phyloP scores from a whole-genome alignment of 192 early-diverging fungal species.

The Coemansia guatemalensis region DNA sequence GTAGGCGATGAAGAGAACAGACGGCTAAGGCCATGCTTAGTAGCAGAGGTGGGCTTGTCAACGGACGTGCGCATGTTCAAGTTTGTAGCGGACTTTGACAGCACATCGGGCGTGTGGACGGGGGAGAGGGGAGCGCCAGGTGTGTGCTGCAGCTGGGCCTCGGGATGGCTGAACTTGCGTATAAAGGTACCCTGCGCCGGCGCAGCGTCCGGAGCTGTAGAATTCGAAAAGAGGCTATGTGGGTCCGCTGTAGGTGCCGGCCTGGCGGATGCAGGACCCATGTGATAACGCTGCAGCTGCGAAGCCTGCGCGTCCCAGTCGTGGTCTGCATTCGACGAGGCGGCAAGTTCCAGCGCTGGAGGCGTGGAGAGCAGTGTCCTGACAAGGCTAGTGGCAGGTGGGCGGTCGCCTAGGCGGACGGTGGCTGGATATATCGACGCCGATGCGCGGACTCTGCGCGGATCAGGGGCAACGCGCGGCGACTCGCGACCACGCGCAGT shows the following conservation, averaged over 20 bases:
- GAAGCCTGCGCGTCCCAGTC: slow-evolving; percentile 9
- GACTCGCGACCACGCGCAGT: slow-evolving; percentile 23
- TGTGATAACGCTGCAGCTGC: slow-evolving; percentile 26
- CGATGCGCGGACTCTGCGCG: slow-evolving; percentile 31
- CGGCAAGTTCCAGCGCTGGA: neutral
- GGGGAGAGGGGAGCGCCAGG: slow-evolving; percentile 17
- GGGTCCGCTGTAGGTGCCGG: too few relatives aligned
- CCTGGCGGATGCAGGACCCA: neutral
- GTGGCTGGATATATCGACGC: slow-evolving; percentile 16
- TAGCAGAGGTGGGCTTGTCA: slow-evolving; percentile 8
- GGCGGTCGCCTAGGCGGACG: neutral
- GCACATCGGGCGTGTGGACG: slow-evolving; percentile 18
- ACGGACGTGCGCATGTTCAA: slow-evolving; percentile 31
- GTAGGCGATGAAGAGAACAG: slow-evolving; percentile 29
- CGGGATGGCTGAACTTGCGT: slow-evolving; percentile 47
- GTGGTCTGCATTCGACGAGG: neutral
- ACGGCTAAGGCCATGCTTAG: slow-evolving; percentile 32
- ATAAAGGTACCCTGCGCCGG: slow-evolving; percentile 6
- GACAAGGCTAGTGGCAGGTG: slow-evolving; percentile 7
- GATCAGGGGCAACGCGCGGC: slow-evolving; percentile 23
- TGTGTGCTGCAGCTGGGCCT: slow-evolving; percentile 19
- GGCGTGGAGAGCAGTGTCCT: neutral
- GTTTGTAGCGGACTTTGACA: slow-evolving; percentile 39
- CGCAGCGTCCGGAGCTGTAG: neutral
- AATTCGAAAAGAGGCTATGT: too few relatives aligned